These are phyloP conservation scores for Cladosporium oxysporum DNA, from an alignment of 2,329 filamentous ascomycete species.

Conservation along the genomic window DNA sequence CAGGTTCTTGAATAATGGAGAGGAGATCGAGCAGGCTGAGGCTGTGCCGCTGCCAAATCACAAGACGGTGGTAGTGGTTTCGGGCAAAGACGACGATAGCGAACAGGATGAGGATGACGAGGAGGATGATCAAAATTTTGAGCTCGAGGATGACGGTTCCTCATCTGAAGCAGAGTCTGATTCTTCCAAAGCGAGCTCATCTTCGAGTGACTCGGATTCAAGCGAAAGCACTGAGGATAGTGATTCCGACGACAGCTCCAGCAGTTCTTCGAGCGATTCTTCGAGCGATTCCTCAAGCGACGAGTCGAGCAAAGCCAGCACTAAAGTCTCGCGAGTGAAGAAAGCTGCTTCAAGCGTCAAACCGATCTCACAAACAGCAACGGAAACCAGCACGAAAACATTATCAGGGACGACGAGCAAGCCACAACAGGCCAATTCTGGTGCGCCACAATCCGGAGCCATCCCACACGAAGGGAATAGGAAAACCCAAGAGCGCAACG, in stretches of 20 bases:
- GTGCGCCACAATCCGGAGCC: neutral
- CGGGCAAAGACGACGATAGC: conserved; percentile 43
- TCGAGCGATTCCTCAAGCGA: conserved; percentile 20
- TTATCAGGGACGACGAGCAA: neutral
- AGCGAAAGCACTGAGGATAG: neutral
- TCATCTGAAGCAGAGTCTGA: conserved; percentile 12
- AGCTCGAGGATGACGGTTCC: conserved; percentile 21
- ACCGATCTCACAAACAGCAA: neutral
- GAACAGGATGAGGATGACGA: conserved; percentile 27
- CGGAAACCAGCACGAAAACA: neutral
- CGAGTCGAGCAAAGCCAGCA: conserved; percentile 23
- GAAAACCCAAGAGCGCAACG: conserved; percentile 58
- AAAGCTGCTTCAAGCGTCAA: neutral
- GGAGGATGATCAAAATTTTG: conserved; percentile 28
- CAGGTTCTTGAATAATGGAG: conserved; percentile 7
- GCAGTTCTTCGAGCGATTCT: conserved; percentile 22
- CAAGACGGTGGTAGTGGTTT: conserved; percentile 25
- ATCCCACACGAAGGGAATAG: conserved; percentile 44
- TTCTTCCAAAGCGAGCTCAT: conserved; percentile 1
- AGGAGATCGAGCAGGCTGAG: neutral
- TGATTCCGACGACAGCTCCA: conserved; percentile 6
- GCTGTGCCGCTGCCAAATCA: neutral
- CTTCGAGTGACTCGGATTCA: conserved; percentile 10
- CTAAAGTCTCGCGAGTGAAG: neutral
- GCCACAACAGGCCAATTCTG: neutral